Evolutionary conservation across 805 yeast genomes (phyloP).

Genomic region (Clavispora fructus): DNA sequence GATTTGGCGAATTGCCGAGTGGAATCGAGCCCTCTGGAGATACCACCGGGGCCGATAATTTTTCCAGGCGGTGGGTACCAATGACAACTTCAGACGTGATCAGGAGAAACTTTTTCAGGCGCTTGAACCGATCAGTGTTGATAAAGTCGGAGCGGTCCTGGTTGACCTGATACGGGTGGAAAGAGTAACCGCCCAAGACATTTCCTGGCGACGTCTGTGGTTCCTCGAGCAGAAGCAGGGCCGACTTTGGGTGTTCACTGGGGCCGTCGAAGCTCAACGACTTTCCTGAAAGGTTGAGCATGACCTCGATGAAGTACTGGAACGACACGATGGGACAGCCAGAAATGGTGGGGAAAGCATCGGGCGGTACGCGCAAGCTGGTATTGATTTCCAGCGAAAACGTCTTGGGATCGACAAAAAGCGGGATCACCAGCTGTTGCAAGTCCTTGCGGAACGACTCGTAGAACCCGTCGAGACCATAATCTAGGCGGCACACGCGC

Average conservation of each 20-base stretch:
- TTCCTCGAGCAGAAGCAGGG: conserved; percentile 5
- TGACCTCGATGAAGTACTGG: conserved; percentile 79
- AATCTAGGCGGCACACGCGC: conserved; percentile 64
- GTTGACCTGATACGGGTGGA: conserved; percentile 13
- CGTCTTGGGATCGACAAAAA: conserved; percentile 68
- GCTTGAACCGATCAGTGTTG: conserved; percentile 74
- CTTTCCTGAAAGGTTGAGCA: conserved; percentile 74
- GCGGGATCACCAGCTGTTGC: conserved; percentile 69
- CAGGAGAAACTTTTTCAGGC: conserved; percentile 74
- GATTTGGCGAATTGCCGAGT: not conserved
- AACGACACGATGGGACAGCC: conserved; percentile 70
- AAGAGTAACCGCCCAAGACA: conserved; percentile 16
- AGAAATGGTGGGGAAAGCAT: conserved; percentile 77
- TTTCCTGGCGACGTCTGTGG: conserved; percentile 2
- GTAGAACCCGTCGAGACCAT: conserved; percentile 53
- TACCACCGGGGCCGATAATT: not conserved
- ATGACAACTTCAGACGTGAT: conserved; percentile 73
- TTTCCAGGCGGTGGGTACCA: conserved; percentile 63
- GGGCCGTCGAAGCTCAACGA: conserved; percentile 24
- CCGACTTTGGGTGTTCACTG: conserved; percentile 12
- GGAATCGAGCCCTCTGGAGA: not conserved
- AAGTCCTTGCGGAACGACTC: conserved; percentile 81
- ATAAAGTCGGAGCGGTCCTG: conserved; percentile 43
- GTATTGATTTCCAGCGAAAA: conserved; percentile 55
- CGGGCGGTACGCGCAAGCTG: conserved; percentile 69